Conservation (phyloP, 2,329 filamentous ascomycete genomes). For the Xylariomycetidae sp. region DNA sequence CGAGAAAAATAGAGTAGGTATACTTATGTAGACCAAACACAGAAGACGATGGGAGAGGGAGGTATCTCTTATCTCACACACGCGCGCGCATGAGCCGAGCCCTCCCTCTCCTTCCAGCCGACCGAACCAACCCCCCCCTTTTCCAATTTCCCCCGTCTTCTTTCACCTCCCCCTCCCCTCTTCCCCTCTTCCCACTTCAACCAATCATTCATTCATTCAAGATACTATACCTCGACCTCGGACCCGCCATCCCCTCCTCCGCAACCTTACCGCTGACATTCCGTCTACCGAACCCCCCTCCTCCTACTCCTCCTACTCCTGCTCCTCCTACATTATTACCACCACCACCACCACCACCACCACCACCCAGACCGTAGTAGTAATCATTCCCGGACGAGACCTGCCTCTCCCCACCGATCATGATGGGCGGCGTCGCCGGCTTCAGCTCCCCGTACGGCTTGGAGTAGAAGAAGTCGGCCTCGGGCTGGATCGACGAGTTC, state of each 20-base stretch:
- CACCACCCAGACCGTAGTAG: constrained; percentile 34
- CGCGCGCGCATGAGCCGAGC: background rate
- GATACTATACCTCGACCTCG: constrained; percentile 22
- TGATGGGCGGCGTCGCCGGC: constrained; percentile 47
- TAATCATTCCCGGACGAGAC: constrained; percentile 58
- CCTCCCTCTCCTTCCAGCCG: background rate
- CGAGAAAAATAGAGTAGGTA: background rate
- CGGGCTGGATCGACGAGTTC: constrained; percentile 44
- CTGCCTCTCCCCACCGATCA: constrained; percentile 47
- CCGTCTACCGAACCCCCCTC: constrained; percentile 38
- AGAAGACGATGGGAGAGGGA: background rate
- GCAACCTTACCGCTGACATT: constrained; percentile 70
- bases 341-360: constrained; percentile 51
- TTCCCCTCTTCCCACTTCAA: background rate
- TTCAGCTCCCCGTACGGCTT: constrained; percentile 58
- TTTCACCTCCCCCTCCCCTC: background rate
- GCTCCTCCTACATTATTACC: constrained; percentile 73
- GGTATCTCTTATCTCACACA: background rate
- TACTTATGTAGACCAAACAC: too few species aligned
- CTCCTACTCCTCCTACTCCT: constrained; percentile 53
- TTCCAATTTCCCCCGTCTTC: background rate
- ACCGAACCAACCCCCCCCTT: constrained; percentile 1
- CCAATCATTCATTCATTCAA: constrained; percentile 13
- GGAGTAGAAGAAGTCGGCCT: constrained; percentile 45
- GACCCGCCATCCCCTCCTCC: constrained; percentile 60